phyloP scores from a whole-genome alignment of 1,284 basidiomycete species.

The Papiliotrema flavescens region DNA sequence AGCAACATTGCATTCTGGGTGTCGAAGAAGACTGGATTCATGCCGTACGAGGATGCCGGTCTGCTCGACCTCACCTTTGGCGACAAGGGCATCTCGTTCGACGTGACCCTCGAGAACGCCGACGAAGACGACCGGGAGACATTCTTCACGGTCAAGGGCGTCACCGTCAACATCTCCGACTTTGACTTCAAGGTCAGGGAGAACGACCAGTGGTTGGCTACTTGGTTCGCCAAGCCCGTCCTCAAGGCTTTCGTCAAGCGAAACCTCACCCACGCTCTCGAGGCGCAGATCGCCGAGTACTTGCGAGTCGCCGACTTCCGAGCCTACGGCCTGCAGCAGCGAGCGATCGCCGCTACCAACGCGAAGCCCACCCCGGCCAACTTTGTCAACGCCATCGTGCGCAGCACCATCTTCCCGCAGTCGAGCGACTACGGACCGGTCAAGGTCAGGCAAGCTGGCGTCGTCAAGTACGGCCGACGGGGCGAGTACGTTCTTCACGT shows the following conservation, averaged over 20 bases:
- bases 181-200: constrained; percentile 45
- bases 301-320: constrained; percentile 35
- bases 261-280: constrained; percentile 43
- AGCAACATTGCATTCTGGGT: constrained; percentile 52
- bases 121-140: constrained; percentile 50
- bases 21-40: constrained; percentile 45
- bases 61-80: constrained; percentile 51
- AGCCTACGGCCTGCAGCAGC: constrained; percentile 48
- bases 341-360: constrained; percentile 50
- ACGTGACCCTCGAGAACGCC: constrained; percentile 52
- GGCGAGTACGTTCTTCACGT: constrained; percentile 52
- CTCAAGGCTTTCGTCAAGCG: constrained; percentile 42
- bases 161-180: constrained; percentile 48
- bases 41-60: constrained; percentile 50
- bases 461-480: constrained; percentile 50
- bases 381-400: constrained; percentile 52
- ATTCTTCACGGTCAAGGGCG: constrained; percentile 53
- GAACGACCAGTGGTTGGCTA: constrained; percentile 40
- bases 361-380: constrained; percentile 46
- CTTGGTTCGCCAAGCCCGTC: constrained; percentile 43
- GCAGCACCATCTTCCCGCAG: constrained; percentile 37
- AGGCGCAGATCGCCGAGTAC: constrained; percentile 45
- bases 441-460: constrained; percentile 42
- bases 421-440: constrained; percentile 22
- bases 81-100: constrained; percentile 48